Evolutionary conservation across 2,329 filamentous ascomycete genomes (phyloP), one percentile per base, ranked within the genome.

Genomic region (Grosmannia serpens): DNA sequence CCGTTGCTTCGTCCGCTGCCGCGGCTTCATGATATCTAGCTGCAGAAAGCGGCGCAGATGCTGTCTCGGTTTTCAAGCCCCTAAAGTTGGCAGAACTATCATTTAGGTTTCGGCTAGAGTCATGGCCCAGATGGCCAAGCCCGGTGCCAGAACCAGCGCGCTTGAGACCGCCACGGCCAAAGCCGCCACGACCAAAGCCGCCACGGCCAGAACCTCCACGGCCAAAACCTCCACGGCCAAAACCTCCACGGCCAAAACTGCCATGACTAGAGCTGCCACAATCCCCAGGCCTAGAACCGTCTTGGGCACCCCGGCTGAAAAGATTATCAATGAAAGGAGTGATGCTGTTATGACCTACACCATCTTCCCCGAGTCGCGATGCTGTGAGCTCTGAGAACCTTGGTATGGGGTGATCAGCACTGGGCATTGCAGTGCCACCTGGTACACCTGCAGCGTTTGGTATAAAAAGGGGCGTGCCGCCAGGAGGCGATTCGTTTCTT

Each of bases 11-110:
- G 58, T 73, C 71, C 3, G 76, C 64, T 0, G 65, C 65, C 38
- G 70, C 70, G 1, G 69, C 71, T 0, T 64, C 66, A 1, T 64
- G 64, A 64, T 76, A 74, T 65, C 72, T 74, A 41, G 65, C 69
- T 20, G 65, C 65, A 9, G 70, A 70, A 2, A 8, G n/a, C 29
- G 31, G 31, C 24, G 24, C 11, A 20, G 20, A 17, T 7, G 17
- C 15, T 11, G 33, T 13, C 10, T 35, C 33, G 7, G 10, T 35
- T 35, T 13, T 35, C 9, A 10, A 35, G 33, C 33, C 15, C 15
- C 10, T 5, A 31, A 5, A 10, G 33, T 35, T 10, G 9, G 10
- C 33, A 35, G 4, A 13, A 11, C 3, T 10, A 41, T 11, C 38
- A 41, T 8, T 15, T 20, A 15, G 38, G 13, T 6, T 41, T 7